Percentiles rank a stretch among this genome's conserved stretches.
Evolutionary conservation across 371 early-diverging fungal genomes (phyloP).

Genomic region (Rhizopus stolonifer): DNA sequence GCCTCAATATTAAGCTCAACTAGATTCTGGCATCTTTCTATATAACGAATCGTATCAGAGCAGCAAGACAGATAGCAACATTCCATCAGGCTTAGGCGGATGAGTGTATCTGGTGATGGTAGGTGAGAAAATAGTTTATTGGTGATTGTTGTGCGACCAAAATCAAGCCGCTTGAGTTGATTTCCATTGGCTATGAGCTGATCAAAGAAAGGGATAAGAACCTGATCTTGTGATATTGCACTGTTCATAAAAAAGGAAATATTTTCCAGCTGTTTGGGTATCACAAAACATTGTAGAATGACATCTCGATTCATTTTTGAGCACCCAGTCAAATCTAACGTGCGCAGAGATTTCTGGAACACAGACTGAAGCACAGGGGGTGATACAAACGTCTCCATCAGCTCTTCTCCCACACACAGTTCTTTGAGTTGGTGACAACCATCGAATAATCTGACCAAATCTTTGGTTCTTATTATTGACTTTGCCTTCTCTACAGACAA

Average conservation of each 20-base stretch:
- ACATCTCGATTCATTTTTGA: no score
- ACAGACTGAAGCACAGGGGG: conserved; percentile 20
- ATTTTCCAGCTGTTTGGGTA: conserved; percentile 20
- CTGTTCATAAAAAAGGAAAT: conserved; percentile 40
- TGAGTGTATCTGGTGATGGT: conserved; percentile 14
- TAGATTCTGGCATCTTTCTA: conserved; percentile 8
- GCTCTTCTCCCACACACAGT: conserved; percentile 36
- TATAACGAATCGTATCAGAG: conserved; percentile 20
- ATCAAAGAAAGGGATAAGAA: conserved; percentile 40
- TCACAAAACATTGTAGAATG: no score
- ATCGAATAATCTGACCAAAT: conserved; percentile 24
- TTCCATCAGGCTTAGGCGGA: conserved; percentile 32
- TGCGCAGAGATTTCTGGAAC: conserved; percentile 37
- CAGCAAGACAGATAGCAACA: conserved; percentile 37
- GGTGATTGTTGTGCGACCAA: conserved; percentile 36
- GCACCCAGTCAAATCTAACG: conserved; percentile 27
- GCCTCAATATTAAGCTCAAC: conserved; percentile 29
- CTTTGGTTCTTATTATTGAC: conserved; percentile 23
- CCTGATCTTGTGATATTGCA: conserved; percentile 31
- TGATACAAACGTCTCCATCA: conserved; percentile 35
- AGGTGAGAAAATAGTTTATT: conserved; percentile 25
- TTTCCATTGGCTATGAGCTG: conserved; percentile 14
- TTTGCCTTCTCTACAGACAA: conserved; percentile 37
- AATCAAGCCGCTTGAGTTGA: conserved; percentile 24
- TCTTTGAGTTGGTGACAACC: conserved; percentile 28